Percentiles rank a stretch among this genome's conserved stretches.
Evolutionary conservation across 2,329 filamentous ascomycete species (phyloP).

Genomic region (Ciborinia camelliae): DNA sequence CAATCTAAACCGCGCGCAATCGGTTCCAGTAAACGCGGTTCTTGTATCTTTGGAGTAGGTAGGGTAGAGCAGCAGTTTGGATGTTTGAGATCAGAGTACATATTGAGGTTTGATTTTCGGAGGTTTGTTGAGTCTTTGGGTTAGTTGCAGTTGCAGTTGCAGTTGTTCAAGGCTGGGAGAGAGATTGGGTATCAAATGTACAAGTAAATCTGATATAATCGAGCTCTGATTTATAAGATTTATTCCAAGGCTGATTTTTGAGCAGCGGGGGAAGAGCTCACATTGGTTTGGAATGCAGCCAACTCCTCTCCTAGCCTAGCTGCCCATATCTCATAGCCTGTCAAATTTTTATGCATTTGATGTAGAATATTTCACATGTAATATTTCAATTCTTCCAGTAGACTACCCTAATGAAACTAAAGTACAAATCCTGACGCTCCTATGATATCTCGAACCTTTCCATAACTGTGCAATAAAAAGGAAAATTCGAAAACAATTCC

Average conservation of each 20-base stretch:
- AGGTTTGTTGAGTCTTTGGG: not conserved
- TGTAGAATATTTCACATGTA: too few relatives aligned
- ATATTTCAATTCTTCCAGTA: too few relatives aligned
- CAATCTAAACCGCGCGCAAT: too few relatives aligned
- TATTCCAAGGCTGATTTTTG: not conserved
- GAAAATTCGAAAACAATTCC: too few relatives aligned
- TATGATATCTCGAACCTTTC: not conserved
- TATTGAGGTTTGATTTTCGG: not conserved
- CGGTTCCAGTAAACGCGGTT: too few relatives aligned
- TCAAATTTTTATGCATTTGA: not conserved
- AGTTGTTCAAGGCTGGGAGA: not conserved
- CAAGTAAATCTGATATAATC: not conserved
- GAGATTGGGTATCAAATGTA: not conserved
- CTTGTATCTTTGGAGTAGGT: too few relatives aligned
- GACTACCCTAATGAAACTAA: not conserved
- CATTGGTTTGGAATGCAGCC: too few relatives aligned
- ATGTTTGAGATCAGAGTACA: too few relatives aligned
- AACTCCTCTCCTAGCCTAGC: fast-evolving
- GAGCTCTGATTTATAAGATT: not conserved
- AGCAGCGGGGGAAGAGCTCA: too few relatives aligned
- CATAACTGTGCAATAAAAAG: not conserved
- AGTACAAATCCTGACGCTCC: not conserved
- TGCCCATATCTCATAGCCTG: too few relatives aligned
- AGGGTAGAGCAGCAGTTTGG: too few relatives aligned
- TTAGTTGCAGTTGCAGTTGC: too few relatives aligned